Percentiles rank a stretch among this genome's conserved stretches.
These are phyloP conservation scores for Lotmaria passim DNA, from an alignment of 208 protist species.

Conservation along the genomic window DNA sequence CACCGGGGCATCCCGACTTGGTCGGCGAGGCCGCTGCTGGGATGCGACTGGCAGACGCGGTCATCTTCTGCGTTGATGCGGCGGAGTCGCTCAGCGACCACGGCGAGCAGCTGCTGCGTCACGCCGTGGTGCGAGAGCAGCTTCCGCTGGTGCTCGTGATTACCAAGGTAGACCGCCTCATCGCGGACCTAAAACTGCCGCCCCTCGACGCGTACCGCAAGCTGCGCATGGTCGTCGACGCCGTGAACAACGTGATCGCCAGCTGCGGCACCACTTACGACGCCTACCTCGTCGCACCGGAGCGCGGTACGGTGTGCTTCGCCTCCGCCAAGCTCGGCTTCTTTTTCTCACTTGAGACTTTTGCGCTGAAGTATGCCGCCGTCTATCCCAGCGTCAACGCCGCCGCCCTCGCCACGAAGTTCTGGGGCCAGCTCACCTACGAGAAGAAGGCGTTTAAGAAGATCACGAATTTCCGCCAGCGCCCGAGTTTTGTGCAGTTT, in stretches of 20 bases:
- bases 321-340: conserved; percentile 84
- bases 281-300: conserved; percentile 60
- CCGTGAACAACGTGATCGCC: conserved; percentile 94
- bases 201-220: conserved; percentile 99
- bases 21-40: conserved; percentile 94
- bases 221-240: conserved; percentile 95
- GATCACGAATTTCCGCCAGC: conserved; percentile 64
- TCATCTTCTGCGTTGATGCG: conserved; percentile 97
- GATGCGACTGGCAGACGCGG: conserved; percentile 96
- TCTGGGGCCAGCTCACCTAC: conserved; percentile 98
- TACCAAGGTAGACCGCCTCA: conserved; percentile 98
- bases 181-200: conserved; percentile 99
- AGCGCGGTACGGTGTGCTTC: conserved; percentile 94
- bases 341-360: conserved; percentile 95
- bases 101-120: conserved; percentile 86
- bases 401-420: conserved; percentile 83
- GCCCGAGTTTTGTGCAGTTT: conserved; percentile 98
- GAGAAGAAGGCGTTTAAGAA: conserved; percentile 65
- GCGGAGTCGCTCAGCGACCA: conserved; percentile 94
- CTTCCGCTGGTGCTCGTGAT: conserved; percentile 94
- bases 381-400: conserved; percentile 61
- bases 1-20: conserved; percentile 98
- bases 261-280: conserved; percentile 43
- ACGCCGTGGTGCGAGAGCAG: conserved; percentile 75
- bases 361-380: conserved; percentile 94